phyloP scores from a whole-genome alignment of 495 filamentous ascomycete genomes.

The Xylaria castorea region DNA sequence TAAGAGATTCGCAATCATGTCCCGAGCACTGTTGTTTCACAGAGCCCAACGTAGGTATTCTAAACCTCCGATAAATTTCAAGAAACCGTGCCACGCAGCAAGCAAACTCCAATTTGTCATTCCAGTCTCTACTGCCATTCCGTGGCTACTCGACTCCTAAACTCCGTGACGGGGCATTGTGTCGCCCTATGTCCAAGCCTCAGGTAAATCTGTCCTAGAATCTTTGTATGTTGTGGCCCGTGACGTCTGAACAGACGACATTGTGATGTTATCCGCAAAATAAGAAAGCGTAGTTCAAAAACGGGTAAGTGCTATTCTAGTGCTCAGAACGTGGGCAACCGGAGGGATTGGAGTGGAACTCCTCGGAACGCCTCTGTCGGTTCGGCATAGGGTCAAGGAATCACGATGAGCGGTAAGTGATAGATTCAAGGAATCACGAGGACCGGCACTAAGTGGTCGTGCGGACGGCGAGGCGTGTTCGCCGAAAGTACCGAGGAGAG shows the following conservation, averaged over 20 bases:
- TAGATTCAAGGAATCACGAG: background rate
- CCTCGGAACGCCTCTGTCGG: background rate
- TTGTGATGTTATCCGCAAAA: background rate
- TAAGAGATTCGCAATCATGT: constrained; percentile 18
- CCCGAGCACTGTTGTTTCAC: background rate
- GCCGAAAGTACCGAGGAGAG: background rate
- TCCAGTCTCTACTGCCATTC: constrained; percentile 13
- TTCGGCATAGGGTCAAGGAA: constrained; percentile 14
- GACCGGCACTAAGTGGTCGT: background rate
- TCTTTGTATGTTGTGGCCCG: background rate
- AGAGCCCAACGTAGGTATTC: constrained; percentile 15
- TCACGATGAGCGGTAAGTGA: constrained; percentile 1
- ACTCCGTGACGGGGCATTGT: constrained; percentile 12
- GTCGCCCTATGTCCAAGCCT: background rate
- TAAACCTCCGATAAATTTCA: background rate
- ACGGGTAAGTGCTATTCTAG: background rate
- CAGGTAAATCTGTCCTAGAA: background rate
- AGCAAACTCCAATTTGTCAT: background rate
- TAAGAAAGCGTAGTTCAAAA: background rate
- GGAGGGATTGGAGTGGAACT: constrained; percentile 16
- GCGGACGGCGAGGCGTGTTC: background rate
- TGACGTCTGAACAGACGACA: background rate
- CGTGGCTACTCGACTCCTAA: constrained; percentile 9
- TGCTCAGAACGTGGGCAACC: background rate
- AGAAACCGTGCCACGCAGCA: constrained; percentile 7